Conservation (phyloP, 2,329 filamentous ascomycete genomes). For the Fusarium multiceps region DNA sequence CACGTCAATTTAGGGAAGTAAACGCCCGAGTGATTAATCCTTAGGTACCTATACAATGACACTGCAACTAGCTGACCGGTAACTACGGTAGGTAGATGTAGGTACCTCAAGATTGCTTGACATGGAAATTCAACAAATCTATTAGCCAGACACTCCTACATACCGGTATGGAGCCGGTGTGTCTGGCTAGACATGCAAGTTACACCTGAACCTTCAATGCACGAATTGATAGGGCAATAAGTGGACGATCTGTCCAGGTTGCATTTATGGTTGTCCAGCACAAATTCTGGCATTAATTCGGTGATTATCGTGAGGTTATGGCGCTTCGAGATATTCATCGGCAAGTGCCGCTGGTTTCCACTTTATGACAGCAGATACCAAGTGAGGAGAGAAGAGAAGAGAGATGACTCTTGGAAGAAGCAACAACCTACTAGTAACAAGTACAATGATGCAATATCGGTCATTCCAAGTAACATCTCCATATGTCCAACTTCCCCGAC, state of each 20-base stretch:
- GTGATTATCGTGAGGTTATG: constrained; percentile 6
- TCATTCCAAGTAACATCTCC: background rate
- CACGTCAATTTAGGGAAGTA: background rate
- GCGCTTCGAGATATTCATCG: constrained; percentile 15
- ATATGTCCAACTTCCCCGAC: background rate
- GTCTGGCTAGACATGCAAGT: background rate
- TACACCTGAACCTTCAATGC: background rate
- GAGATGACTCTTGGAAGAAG: background rate
- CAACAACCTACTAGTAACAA: background rate
- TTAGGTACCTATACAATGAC: background rate
- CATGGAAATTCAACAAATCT: background rate
- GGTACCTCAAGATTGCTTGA: background rate
- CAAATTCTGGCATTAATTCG: constrained; percentile 6
- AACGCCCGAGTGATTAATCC: background rate
- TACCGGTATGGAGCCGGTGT: background rate
- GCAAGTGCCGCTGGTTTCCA: constrained; percentile 16
- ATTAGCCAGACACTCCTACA: background rate
- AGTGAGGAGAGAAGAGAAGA: background rate
- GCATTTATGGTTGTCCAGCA: background rate
- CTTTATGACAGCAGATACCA: constrained; percentile 12
- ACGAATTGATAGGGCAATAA: background rate
- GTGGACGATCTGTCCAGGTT: background rate
- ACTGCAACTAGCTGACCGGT: background rate
- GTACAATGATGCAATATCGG: background rate
- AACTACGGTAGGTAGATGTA: background rate